A percentile compares a stretch with the other conserved stretches of the same genome.
Conservation (phyloP, 768 basidiomycete genomes). For the Rhodotorula paludigena region DNA sequence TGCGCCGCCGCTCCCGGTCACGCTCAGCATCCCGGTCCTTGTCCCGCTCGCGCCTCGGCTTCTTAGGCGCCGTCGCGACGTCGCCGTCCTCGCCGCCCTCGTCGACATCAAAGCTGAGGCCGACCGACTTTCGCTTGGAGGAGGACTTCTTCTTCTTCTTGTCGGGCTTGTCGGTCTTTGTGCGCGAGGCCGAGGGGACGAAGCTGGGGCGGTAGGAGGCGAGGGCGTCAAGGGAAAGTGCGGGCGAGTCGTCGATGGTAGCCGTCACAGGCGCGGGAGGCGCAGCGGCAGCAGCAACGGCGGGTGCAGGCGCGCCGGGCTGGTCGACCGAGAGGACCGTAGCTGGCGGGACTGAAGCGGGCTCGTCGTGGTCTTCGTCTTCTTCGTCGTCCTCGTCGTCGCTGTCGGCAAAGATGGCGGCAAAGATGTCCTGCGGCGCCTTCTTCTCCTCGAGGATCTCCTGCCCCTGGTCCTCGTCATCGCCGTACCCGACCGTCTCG, state of each 20-base stretch:
- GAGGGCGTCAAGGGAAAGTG: slow-evolving; percentile 43
- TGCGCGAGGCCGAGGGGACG: slow-evolving; percentile 52
- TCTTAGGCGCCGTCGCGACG: neutral
- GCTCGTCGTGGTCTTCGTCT: slow-evolving; percentile 47
- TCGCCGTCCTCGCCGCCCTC: slow-evolving; percentile 54
- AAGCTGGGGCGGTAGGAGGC: slow-evolving; percentile 86
- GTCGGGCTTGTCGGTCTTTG: slow-evolving; percentile 29
- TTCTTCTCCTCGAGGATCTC: slow-evolving; percentile 83
- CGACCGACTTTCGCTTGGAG: slow-evolving; percentile 47
- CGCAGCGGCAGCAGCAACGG: neutral
- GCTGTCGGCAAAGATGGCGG: slow-evolving; percentile 94
- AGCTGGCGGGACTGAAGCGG: slow-evolving; percentile 14
- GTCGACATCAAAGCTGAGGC: slow-evolving; percentile 74
- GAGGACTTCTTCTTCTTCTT: slow-evolving; percentile 49
- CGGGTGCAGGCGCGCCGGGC: neutral
- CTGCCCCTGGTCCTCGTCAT: slow-evolving; percentile 80
- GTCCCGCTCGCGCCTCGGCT: neutral
- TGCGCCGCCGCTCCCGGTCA: neutral
- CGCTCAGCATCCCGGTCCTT: slow-evolving; percentile 10
- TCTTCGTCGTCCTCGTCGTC: slow-evolving; percentile 81
- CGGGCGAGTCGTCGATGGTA: slow-evolving; percentile 11
- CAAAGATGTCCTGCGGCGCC: slow-evolving; percentile 88
- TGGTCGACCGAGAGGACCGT: neutral
- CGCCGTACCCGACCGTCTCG: slow-evolving; percentile 80
- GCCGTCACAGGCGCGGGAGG: slow-evolving; percentile 2